phyloP scores from a whole-genome alignment of 495 filamentous ascomycete species.

The Glonium stellatum region DNA sequence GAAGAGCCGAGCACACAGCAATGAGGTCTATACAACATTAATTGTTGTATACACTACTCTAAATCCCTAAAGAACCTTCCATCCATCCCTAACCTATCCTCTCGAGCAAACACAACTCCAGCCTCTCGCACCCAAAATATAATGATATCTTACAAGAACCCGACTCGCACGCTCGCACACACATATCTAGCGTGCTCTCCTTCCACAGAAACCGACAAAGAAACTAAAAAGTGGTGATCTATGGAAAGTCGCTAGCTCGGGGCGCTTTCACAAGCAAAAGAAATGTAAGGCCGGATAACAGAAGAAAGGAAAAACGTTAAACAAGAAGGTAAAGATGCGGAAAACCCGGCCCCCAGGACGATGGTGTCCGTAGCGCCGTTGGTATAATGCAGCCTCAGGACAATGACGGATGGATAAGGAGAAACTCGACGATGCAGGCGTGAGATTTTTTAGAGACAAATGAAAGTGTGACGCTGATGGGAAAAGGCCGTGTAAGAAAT shows the following conservation, averaged over 20 bases:
- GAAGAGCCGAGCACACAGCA: neutral
- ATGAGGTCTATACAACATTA: neutral
- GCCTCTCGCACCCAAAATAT: neutral
- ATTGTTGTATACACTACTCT: neutral
- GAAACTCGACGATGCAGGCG: neutral
- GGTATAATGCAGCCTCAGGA: conserved; percentile 5
- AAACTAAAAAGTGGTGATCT: neutral
- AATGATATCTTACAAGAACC: conserved; percentile 6
- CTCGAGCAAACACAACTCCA: neutral
- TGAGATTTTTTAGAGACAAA: neutral
- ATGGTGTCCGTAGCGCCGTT: neutral
- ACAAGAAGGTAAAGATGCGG: neutral
- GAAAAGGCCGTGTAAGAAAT: neutral
- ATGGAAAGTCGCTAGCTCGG: too few relatives aligned
- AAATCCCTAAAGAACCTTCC: neutral
- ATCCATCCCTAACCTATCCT: neutral
- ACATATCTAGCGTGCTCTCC: neutral
- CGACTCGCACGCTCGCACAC: neutral
- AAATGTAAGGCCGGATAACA: too few relatives aligned
- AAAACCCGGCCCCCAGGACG: neutral
- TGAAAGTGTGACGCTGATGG: neutral
- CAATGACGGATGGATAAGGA: conserved; percentile 1
- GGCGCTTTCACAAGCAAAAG: too few relatives aligned
- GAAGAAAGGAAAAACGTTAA: neutral
- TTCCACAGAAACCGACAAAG: neutral